Base-by-base conservation (phyloP, 345 rosid species). In the Erucastrum elatum region DNA sequence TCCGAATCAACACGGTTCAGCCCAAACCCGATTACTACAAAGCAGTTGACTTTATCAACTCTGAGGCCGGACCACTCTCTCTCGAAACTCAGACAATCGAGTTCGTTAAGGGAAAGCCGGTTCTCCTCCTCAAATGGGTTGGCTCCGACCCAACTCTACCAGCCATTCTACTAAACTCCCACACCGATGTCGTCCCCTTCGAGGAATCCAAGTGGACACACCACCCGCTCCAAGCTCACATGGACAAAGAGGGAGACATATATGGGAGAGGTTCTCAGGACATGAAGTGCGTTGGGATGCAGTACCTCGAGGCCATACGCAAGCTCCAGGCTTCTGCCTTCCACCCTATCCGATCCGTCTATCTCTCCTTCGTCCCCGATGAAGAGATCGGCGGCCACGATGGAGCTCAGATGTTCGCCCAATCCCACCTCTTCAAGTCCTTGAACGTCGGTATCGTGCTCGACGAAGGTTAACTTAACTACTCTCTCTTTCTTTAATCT, bases 211-310 rank as follows among this genome's bases (percentile, higher is more conserved):
- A 95, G 85, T 95, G 99, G 99, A 49, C 25, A 49, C 90, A 91
- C 77, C 92, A 79, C 35, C 96, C 97, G 0, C 88, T 95, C 75
- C 82, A 65, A 0, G 98, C 96, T 74, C 91, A 89, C 84, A 29
- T 93, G 71, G 99, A 93, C 82, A 86, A 82, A 10, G 15, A n/a
- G 0, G 99, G 96, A 2, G 68, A 88, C 59, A 90, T 49, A 4
- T 91, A 75, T 21, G 99, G 94, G 49, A 82, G 99, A 77, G 99
- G 99, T 30, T 90, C 98, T 0, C 99, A 93, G 88, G 99, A 95
- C 81, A 95, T 95, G 98, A 95, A 95, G 89, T 95, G 99, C 74
- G 97, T 95, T 16, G 96, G 98, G 7, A 87, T 85, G 92, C 99
- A 93, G 89, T 90, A 95, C 72, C 82, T 93, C 77, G 98, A 93